Evolutionary conservation across 2,329 filamentous ascomycete genomes (phyloP).

Genomic region (Tolypocladium amazonense): DNA sequence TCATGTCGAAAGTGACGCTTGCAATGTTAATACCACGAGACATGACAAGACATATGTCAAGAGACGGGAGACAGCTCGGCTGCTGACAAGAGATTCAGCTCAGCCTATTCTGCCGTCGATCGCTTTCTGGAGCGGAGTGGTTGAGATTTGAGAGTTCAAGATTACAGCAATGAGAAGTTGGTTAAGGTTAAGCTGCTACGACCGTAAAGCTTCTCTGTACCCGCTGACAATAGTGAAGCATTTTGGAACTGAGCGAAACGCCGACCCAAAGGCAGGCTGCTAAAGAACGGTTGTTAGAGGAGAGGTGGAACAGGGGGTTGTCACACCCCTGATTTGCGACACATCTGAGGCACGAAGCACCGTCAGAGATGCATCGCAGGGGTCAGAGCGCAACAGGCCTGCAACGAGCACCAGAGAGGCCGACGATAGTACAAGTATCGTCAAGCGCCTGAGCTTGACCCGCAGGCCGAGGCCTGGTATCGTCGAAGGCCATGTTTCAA

Average conservation of each 20-base stretch:
- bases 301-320: constrained; percentile 11
- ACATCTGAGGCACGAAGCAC: constrained; percentile 31
- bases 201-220: neutral
- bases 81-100: neutral
- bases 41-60: neutral
- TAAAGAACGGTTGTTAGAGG: constrained; percentile 6
- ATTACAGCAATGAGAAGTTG: neutral
- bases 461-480: neutral
- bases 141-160: neutral
- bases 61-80: neutral
- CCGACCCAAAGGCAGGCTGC: constrained; percentile 3
- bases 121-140: neutral
- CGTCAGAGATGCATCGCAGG: constrained; percentile 4
- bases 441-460: neutral
- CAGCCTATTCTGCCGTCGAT: neutral
- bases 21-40: neutral
- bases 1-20: neutral
- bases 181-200: neutral
- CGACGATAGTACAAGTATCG: neutral
- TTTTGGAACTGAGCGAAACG: neutral
- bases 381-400: neutral
- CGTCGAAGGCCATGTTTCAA: neutral
- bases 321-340: constrained; percentile 32
- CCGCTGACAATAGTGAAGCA: neutral
- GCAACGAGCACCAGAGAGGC: neutral